Evolutionary conservation across 352 stramenopile species (phyloP), one percentile per base, ranked within the genome.

Genomic region (Phytopythium vexans): DNA sequence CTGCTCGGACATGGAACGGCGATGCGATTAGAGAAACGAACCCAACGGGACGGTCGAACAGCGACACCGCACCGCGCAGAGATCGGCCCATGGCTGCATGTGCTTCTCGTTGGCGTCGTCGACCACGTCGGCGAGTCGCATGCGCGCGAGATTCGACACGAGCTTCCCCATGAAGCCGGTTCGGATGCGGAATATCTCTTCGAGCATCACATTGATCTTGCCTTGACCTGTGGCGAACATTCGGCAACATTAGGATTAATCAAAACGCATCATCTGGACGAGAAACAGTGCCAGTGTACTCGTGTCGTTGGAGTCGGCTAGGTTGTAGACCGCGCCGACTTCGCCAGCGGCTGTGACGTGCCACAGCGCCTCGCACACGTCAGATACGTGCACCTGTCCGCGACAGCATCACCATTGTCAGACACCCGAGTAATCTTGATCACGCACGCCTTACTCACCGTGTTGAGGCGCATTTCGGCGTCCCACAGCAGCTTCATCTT

Each of bases 51-150:
- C 42, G 11, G 21, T 38, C 6, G n/a, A 14, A 4, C 12, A 8
- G n/a, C 12, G n/a, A 3, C 16, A 36, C 45, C 69, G 49, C 68
- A 86, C 84, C 58, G 71, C 52, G 50, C 85, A 95, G 21, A 95
- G 69, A 59, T 95, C 82, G 12, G 82, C 86, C 85, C 85, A 95
- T 1, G 85, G 85, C 58, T 88, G 77, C 81, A 95, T 90, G 62
- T 95, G 85, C 71, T 95, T 95, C 48, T 95, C 85, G 51, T 95
- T 95, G n/a, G 83, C 83, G 57, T 93, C 82, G 58, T 95, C 72
- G n/a, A 92, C 85, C 43, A 93, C 82, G 46, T 92, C 82, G 37
- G 75, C 67, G 6, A 95, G 70, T 7, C 80, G 79, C 42, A 95
- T 66, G 15, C 79, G 75, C 5, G 85, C 85, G 16, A 95, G 58